Percentiles rank a stretch among this genome's conserved stretches.
Conservation (phyloP, 768 basidiomycete species). For the Coprinopsis cinerea region DNA sequence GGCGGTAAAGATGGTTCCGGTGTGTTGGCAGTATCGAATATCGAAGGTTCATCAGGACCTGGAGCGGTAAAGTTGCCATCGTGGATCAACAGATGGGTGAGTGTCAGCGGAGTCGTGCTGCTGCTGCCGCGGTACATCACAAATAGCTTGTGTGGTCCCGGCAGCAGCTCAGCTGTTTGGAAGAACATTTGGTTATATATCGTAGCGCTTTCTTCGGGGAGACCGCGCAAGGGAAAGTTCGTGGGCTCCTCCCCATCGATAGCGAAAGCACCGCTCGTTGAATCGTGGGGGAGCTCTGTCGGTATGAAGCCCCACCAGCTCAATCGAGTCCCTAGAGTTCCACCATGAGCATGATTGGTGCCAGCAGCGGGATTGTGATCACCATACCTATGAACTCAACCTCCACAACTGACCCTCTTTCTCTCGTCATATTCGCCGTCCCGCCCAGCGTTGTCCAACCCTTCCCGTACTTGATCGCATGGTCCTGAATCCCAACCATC, state of each 20-base stretch:
- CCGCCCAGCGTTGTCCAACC: conserved; percentile 15
- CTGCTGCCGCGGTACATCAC: conserved; percentile 16
- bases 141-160: conserved; percentile 16
- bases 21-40: background rate
- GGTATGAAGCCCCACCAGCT: conserved; percentile 19
- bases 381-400: conserved; percentile 17
- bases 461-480: conserved; percentile 14
- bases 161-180: conserved; percentile 14
- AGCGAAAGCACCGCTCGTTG: conserved; percentile 15
- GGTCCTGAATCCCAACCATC: background rate
- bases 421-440: conserved; percentile 12
- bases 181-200: conserved; percentile 18
- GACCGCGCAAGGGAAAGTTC: conserved; percentile 14
- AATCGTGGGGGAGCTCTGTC: conserved; percentile 11
- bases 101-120: conserved; percentile 18
- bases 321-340: conserved; percentile 14
- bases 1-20: background rate
- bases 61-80: conserved; percentile 7
- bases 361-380: background rate
- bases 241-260: conserved; percentile 16
- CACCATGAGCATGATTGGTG: background rate
- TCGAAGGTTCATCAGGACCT: background rate
- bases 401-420: conserved; percentile 8
- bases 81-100: conserved; percentile 18
- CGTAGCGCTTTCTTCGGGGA: conserved; percentile 1